Evolutionary conservation across 192 early-diverging fungal species (phyloP), one percentile per base, ranked within the genome.

Genomic region (Dissophora ornata): DNA sequence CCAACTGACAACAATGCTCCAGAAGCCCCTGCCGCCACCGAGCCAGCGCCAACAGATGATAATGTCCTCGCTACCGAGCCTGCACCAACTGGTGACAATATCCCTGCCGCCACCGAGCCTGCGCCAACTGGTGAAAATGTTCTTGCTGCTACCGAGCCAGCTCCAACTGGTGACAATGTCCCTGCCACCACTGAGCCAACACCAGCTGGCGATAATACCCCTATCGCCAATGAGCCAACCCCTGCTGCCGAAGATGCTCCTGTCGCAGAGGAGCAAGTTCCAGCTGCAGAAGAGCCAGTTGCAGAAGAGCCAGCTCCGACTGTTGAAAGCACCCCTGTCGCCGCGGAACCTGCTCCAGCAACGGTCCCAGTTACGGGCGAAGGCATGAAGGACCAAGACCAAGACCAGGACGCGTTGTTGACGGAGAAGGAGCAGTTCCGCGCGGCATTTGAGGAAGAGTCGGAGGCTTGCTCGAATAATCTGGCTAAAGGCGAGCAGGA

Each of bases 401-500:
- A n/a, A n/a, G n/a, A 49, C 10, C 0, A 52, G 21, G 56, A 69
- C 7, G 3, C 36, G 2, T 40, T 69, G 56, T 12, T 38, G 18
- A 10, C 29, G 8, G 56, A 52, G 25, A 69, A 69, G 57, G 67
- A 59, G 49, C 24, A 48, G 13, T 32, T 62, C 34, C 59, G 44
- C 2, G 50, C 49, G 0, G 69, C 53, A 18, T 71, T 71, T 38
- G 69, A 71, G 26, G 69, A 46, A 16, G 52, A 71, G 24, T 12
- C 33, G 30, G 51, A 38, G 4, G 59, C 58, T 5, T 71, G 69
- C 59, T 71, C 69, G 12, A 53, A 29, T 13, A 9, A 41, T 8
- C 34, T 71, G 33, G 69, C 69, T 6, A 33, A 33, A 0, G 59
- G 59, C 19, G 69, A 71, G 25, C 69, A 71, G 34, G 69, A 71